A percentile compares a stretch with the other conserved stretches of the same genome.
phyloP scores from a whole-genome alignment of 768 basidiomycete species.

The Calocybe gangraenosa region DNA sequence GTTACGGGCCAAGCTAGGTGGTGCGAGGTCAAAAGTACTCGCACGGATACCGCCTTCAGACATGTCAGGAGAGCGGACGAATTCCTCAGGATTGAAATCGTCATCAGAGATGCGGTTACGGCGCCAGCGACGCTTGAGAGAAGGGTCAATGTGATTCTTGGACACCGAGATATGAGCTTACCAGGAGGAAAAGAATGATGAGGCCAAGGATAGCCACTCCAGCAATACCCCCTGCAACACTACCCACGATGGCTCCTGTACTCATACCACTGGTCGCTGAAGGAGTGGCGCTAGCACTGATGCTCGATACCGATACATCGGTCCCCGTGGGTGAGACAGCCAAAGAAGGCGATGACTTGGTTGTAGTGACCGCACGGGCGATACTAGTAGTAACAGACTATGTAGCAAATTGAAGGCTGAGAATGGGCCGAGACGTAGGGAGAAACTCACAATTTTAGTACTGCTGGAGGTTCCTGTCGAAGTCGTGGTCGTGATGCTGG shows the following conservation, averaged over 20 bases:
- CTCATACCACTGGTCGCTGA: constrained; percentile 22
- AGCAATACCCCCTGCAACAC: constrained; percentile 34
- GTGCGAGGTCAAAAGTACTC: constrained; percentile 21
- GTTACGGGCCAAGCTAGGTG: constrained; percentile 23
- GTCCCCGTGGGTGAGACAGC: constrained; percentile 13
- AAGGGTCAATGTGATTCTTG: not conserved
- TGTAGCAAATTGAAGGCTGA: constrained; percentile 4
- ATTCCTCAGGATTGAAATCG: constrained; percentile 31
- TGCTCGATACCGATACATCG: constrained; percentile 14
- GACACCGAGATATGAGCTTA: constrained; percentile 19
- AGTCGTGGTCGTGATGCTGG: constrained; percentile 8
- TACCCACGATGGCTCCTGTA: constrained; percentile 39
- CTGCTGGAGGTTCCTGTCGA: constrained; percentile 8
- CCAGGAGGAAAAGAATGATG: constrained; percentile 35
- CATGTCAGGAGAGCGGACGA: constrained; percentile 19
- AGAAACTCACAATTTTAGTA: constrained; percentile 12
- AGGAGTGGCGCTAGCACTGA: constrained; percentile 12
- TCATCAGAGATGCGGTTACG: constrained; percentile 28
- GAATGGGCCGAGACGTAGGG: not conserved
- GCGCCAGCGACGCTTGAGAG: constrained; percentile 30
- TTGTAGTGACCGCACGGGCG: constrained; percentile 11
- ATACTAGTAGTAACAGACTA: constrained; percentile 14
- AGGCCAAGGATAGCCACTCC: constrained; percentile 33
- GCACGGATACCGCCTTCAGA: constrained; percentile 19
- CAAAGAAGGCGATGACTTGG: constrained; percentile 18